Evolutionary conservation across 257 asterid genomes (phyloP).

Genomic region (Solanum chiquidenum): DNA sequence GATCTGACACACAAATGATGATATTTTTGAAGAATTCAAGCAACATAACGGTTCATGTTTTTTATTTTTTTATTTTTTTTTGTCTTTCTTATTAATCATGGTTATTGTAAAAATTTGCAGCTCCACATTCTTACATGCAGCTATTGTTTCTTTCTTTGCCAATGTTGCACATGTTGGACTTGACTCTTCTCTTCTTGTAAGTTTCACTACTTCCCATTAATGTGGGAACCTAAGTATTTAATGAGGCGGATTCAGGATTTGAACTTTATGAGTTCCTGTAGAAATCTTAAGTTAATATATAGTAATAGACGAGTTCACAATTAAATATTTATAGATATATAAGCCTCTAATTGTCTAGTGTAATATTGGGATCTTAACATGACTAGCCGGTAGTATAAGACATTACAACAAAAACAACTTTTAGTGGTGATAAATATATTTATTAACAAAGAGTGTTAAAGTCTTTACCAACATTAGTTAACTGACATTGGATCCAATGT

Average conservation of each 20-base stretch:
- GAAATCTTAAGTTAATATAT: not conserved
- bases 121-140: constrained; percentile 66
- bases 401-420: no score
- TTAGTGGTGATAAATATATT: no score
- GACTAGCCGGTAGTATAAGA: no score
- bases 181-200: constrained; percentile 56
- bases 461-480: no score
- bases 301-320: not conserved
- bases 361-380: no score
- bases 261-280: not conserved
- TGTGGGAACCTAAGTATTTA: not conserved
- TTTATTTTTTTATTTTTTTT: not conserved
- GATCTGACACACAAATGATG: not conserved
- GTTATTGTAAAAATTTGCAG: constrained; percentile 22
- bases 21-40: not conserved
- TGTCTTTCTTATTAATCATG: not conserved
- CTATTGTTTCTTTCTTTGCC: constrained; percentile 56
- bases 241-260: not conserved
- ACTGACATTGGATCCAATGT: no score
- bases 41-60: not conserved
- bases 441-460: no score
- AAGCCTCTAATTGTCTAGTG: no score
- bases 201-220: not conserved
- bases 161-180: constrained; percentile 71
- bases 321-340: not conserved